Evolutionary conservation across 2,329 filamentous ascomycete genomes (phyloP).

Genomic region (Sporothrix euskadiensis): DNA sequence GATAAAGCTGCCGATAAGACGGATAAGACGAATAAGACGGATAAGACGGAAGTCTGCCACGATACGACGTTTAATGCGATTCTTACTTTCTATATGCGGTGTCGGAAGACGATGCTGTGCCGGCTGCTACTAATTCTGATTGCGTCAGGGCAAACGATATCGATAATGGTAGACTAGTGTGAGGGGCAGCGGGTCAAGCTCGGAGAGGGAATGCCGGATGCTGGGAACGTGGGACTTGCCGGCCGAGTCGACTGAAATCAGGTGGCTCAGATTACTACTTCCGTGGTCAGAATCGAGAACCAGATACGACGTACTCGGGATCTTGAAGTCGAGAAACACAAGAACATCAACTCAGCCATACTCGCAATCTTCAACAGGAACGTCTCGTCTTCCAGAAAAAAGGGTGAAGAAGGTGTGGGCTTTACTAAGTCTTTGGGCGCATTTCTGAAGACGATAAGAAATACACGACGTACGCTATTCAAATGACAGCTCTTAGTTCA

Average conservation of each 20-base stretch:
- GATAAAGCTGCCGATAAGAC: background rate
- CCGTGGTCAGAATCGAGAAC: background rate
- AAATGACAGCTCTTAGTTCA: background rate
- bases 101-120: slow-evolving; percentile 9
- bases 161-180: background rate
- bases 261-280: too few species aligned
- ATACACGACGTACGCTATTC: background rate
- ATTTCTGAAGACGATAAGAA: too few species aligned
- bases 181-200: background rate
- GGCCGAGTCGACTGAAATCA: too few species aligned
- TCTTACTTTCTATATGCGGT: background rate
- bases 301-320: background rate
- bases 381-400: background rate
- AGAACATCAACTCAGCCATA: background rate
- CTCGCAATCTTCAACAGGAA: background rate
- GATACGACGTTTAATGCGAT: background rate
- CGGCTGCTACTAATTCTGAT: background rate
- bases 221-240: background rate
- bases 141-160: background rate
- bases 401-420: background rate
- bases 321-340: background rate
- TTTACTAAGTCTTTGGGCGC: too few species aligned
- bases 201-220: background rate
- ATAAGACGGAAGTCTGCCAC: background rate
- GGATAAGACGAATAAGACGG: background rate